Base-by-base conservation (phyloP, 208 protist genomes). In the Angomonas desouzai region DNA sequence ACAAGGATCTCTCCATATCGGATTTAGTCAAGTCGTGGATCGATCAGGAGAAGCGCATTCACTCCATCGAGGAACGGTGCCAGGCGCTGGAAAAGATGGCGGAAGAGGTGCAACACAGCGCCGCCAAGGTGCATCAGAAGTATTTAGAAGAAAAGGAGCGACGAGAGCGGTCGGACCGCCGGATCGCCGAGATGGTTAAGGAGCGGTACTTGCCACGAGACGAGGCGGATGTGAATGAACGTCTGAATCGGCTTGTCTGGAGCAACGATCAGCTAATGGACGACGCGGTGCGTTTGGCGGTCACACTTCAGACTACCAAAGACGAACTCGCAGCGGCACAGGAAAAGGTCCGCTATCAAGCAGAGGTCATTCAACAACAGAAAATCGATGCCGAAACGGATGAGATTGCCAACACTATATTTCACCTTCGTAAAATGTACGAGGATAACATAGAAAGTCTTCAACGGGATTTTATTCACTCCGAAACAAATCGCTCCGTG, bases 11-110 rank as follows among this genome's bases (percentile, higher is more conserved):
- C 28, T 88, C 89, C 0, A 63, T 94, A 25, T 89, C 83, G 4
- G 89, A 94, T 38, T 71, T 94, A 0, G 79, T 94, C 7, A 77
- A 92, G 48, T 66, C 72, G 3, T 94, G 89, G 85, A 57, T 74
- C 33, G 32, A 49, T 16, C 85, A 94, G 62, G 83, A 87, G 59
- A 45, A 36, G n/a, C 75, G 81, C 51, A 71, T 91, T 45, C 30
- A 48, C 1, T 58, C 47, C 2, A 64, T 71, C 6, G 77, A 94
- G 66, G 55, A 36, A n/a, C 70, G 71, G 0, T 82, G 77, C 32
- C 29, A 40, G 3, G 74, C 62, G 7, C 34, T 91, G 20, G 48
- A 88, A 67, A 45, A 29, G 4, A 56, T 74, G 0, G 70, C 80
- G 25, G 56, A 62, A 45, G 62, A 68, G n/a, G 49, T 91, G 32